These are phyloP conservation scores for Nadsonia commutata DNA, from an alignment of 1,139 yeast genomes.

Conservation along the genomic window DNA sequence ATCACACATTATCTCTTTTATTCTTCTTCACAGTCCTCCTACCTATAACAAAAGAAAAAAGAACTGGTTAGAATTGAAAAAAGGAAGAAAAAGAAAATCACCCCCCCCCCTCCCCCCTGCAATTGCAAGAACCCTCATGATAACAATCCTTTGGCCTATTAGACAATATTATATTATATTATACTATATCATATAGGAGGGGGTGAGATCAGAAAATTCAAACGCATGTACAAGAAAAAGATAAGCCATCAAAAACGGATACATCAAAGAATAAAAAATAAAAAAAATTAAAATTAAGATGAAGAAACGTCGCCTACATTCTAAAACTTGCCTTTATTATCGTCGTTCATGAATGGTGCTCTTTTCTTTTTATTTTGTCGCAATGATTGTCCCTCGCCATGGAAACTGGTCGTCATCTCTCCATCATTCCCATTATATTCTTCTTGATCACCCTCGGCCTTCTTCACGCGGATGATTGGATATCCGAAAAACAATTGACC, in stretches of 20 bases:
- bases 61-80: neutral
- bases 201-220: neutral
- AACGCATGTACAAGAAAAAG: neutral
- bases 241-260: neutral
- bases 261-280: too few species aligned
- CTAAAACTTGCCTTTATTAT: neutral
- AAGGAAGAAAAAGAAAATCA: neutral
- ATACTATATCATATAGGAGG: neutral
- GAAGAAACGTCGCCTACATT: too few species aligned
- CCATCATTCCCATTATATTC: slow-evolving; percentile 22
- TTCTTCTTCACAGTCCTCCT: neutral
- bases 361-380: neutral
- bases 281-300: neutral
- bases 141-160: neutral
- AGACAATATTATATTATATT: neutral
- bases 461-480: slow-evolving; percentile 63
- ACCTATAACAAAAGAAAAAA: neutral
- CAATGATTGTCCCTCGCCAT: slow-evolving; percentile 11
- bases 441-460: slow-evolving; percentile 28
- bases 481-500: slow-evolving; percentile 91
- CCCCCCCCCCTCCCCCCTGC: too few species aligned
- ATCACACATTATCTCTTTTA: neutral
- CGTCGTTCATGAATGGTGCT: neutral
- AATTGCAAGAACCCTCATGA: neutral
- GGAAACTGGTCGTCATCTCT: slow-evolving; percentile 3